Evolutionary conservation across 106 monocot genomes (phyloP).

Genomic region (Acanthochlamys bracteata): DNA sequence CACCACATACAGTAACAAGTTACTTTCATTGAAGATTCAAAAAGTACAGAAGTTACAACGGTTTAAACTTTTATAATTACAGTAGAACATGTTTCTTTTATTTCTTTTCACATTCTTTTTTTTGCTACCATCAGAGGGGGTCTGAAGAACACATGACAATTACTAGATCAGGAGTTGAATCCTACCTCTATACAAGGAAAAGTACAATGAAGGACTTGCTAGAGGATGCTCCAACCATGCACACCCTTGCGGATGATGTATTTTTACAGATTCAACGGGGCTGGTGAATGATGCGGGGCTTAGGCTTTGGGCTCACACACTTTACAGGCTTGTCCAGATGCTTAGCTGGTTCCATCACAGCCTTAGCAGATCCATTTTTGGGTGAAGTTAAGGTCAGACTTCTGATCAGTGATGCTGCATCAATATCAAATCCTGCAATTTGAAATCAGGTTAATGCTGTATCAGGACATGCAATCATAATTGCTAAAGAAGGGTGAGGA

Average conservation of each 20-base stretch:
- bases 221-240: too few species aligned
- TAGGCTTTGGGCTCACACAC: conserved; percentile 37
- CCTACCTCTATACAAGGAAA: background rate
- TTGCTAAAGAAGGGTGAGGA: background rate
- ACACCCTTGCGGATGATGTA: too few species aligned
- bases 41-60: too few species aligned
- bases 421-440: conserved; percentile 15
- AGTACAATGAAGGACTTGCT: too few species aligned
- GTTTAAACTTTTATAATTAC: too few species aligned
- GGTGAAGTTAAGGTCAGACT: conserved; percentile 49
- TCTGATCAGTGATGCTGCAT: conserved; percentile 30
- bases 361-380: conserved; percentile 15
- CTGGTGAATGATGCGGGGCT: conserved; percentile 25
- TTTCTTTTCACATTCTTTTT: background rate
- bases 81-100: too few species aligned
- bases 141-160: background rate
- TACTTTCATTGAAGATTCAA: too few species aligned
- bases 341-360: conserved; percentile 18
- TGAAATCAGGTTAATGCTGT: background rate
- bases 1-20: too few species aligned
- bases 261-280: background rate
- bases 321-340: conserved; percentile 50
- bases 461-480: too few species aligned
- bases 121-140: background rate
- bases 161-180: background rate